A percentile compares a stretch with the other conserved stretches of the same genome.
Conservation (phyloP, 257 asterid genomes). For the Plantago ovata region DNA sequence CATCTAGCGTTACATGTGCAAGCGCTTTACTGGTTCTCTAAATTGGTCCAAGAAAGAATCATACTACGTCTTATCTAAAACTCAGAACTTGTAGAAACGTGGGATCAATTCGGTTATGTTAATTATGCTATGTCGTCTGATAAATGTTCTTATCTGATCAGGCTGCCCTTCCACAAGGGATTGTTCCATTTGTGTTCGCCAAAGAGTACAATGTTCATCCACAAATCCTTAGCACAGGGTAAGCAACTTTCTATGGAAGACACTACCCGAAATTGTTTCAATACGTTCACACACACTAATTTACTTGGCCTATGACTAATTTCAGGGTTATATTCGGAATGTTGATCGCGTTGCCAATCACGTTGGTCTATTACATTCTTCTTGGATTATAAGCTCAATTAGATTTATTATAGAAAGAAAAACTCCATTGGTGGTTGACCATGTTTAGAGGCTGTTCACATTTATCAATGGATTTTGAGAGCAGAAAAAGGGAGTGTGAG, state of each 20-base stretch:
- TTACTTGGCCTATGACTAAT: background rate
- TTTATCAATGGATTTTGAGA: constrained; percentile 24
- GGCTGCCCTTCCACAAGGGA: constrained; percentile 99
- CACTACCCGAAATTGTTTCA: no score
- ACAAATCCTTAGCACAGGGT: constrained; percentile 89
- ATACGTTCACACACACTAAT: background rate
- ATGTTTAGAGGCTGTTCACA: constrained; percentile 2
- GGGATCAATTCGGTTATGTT: no score
- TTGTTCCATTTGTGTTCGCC: constrained; percentile 94
- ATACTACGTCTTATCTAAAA: no score
- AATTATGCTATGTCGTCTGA: constrained; percentile 15
- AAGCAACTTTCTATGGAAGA: constrained; percentile 25
- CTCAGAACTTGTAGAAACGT: no score
- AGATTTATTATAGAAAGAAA: no score
- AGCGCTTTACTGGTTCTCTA: no score
- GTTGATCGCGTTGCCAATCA: constrained; percentile 66
- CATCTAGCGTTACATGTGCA: no score
- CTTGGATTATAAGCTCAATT: constrained; percentile 38
- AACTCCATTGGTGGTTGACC: background rate
- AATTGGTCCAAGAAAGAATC: no score
- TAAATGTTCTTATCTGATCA: constrained; percentile 21
- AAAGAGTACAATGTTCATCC: constrained; percentile 97
- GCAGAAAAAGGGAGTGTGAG: constrained; percentile 2
- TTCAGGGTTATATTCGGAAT: constrained; percentile 66
- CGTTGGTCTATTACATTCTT: constrained; percentile 50